Base-by-base conservation (phyloP, 2,329 filamentous ascomycete species). In the Diaporthe aspalathi region DNA sequence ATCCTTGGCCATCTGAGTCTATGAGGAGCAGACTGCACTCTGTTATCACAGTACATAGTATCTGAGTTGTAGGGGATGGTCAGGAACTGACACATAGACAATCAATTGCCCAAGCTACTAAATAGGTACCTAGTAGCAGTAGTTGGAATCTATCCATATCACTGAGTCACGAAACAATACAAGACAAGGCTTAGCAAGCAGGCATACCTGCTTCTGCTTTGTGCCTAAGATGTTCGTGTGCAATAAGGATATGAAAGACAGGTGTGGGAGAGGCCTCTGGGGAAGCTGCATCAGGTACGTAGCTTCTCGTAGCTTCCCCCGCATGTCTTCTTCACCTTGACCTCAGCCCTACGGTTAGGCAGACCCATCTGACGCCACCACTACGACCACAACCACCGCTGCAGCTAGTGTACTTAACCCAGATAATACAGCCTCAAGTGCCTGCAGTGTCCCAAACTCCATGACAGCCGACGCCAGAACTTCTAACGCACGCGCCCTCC, bases 341-440 rank as follows among this genome's bases (percentile, higher is more conserved):
- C 16, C 45, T 72, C 70, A 72, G 70, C 70, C 70, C 70, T 72
- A 70, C 45, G 38, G 45, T 40, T 70, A 70, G 70, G 67, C 67
- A 60, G 70, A 47, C 67, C 40, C 52, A 52, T 52, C 57, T 72
- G 70, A 72, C 70, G 70, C 68, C 67, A 70, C 49, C 57, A 52
- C 52, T 67, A 7, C 29, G 12, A 38, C 32, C 53, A n/a, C n/a
- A n/a, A 56, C 32, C 8, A 32, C 32, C 5, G 29, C 53, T 54
- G 8, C 20, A 12, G 53, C 40, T 49, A 22, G 60, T 56, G 14
- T 27, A n/a, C n/a, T 20, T 35, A 8, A 16, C 14, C 56, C 12
- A 32, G 11, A 52, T 35, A 66, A 32, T n/a, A n/a, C 32, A 32
- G 8, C 32, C 32, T 32, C 32, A 32, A 38, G 40, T 29, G 20